These are phyloP conservation scores for Coemansia sp. DNA, from an alignment of 371 early-diverging fungal species.

Conservation along the genomic window DNA sequence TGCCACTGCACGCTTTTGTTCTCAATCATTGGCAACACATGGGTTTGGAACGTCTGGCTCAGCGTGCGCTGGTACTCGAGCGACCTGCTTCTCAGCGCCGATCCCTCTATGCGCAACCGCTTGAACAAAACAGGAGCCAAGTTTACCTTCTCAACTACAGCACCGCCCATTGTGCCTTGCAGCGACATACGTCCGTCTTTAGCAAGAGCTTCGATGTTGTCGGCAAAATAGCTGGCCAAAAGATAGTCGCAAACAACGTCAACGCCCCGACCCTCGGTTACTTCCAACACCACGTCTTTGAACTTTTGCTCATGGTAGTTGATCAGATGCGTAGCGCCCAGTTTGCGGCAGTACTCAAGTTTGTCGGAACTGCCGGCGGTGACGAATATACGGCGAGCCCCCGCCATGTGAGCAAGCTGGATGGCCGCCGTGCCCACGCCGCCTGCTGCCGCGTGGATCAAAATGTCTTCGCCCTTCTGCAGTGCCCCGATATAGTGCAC, in stretches of 20 bases:
- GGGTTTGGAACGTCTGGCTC: conserved; percentile 53
- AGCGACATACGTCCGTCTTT: conserved; percentile 73
- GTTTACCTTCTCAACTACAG: conserved; percentile 54
- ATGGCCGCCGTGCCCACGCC: conserved; percentile 77
- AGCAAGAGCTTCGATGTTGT: conserved; percentile 64
- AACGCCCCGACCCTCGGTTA: conserved; percentile 66
- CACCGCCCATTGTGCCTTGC: conserved; percentile 64
- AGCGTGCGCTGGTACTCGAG: conserved; percentile 63
- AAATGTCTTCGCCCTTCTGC: conserved; percentile 60
- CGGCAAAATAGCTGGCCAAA: conserved; percentile 65
- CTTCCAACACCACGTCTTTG: conserved; percentile 56
- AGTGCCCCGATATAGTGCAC: conserved; percentile 62
- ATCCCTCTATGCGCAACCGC: conserved; percentile 69
- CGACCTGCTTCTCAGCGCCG: conserved; percentile 65
- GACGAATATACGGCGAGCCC: conserved; percentile 66
- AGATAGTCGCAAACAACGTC: conserved; percentile 71
- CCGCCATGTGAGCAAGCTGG: conserved; percentile 66
- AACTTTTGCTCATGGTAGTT: conserved; percentile 71
- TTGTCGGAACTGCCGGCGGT: conserved; percentile 72
- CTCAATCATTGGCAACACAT: conserved; percentile 55
- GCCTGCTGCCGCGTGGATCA: conserved; percentile 80
- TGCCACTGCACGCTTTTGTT: conserved; percentile 56
- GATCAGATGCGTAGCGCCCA: conserved; percentile 73
- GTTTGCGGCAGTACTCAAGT: conserved; percentile 59
- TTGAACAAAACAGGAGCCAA: conserved; percentile 62